These are phyloP conservation scores for Fusarium napiforme DNA, from an alignment of 2,329 filamentous ascomycete genomes.

Conservation along the genomic window DNA sequence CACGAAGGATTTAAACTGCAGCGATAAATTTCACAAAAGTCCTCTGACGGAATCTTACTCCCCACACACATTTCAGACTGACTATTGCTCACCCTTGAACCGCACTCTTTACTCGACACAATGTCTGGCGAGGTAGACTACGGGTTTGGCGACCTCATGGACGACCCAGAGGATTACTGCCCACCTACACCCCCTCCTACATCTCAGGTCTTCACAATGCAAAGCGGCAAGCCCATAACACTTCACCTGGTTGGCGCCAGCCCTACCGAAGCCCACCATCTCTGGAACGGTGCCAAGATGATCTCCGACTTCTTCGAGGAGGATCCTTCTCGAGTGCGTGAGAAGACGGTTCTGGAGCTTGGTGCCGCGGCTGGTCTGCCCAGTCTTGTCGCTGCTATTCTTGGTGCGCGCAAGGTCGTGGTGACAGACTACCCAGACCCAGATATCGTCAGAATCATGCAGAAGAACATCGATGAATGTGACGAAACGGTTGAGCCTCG, in stretches of 20 bases:
- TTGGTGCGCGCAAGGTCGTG: conserved; percentile 77
- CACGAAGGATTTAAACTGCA: neutral
- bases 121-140: conserved; percentile 53
- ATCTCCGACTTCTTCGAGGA: conserved; percentile 82
- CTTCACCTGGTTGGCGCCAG: conserved; percentile 88
- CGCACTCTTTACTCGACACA: neutral
- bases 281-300: conserved; percentile 90
- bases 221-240: conserved; percentile 71
- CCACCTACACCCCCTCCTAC: conserved; percentile 81
- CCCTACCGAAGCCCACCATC: conserved; percentile 87
- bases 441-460: conserved; percentile 83
- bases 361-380: conserved; percentile 90
- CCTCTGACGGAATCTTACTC: neutral
- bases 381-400: conserved; percentile 78
- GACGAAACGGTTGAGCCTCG: conserved; percentile 49
- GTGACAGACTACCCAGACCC: conserved; percentile 90
- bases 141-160: conserved; percentile 69
- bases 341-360: conserved; percentile 83
- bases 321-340: conserved; percentile 69
- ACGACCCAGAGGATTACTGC: conserved; percentile 84
- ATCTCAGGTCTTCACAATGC: conserved; percentile 75
- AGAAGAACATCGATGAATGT: conserved; percentile 75
- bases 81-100: conserved; percentile 1
- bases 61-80: neutral
- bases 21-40: neutral